Evolutionary conservation across 2,329 filamentous ascomycete species (phyloP), one percentile per base, ranked within the genome.

Genomic region (Penicillium sp.): DNA sequence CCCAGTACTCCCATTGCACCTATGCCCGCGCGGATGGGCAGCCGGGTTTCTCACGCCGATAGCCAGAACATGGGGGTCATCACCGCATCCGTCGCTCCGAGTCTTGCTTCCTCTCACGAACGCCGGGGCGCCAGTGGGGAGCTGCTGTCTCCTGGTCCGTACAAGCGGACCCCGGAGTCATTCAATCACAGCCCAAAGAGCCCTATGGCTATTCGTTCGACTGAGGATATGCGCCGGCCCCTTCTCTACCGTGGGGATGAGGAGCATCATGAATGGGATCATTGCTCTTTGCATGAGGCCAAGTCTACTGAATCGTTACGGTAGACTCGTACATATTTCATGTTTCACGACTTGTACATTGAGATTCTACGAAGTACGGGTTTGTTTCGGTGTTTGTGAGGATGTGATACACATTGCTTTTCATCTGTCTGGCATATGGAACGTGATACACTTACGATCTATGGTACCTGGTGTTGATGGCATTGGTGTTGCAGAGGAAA

Each of bases 221-320:
- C 33, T 45, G 47, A 58, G 6, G 37, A 53, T 6, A 53, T 53
- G 26, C 47, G 30, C n/a, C 12, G 26, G 2, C 56, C 56, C 2
- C 49, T 58, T 19, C 56, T 58, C 22, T 15, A 35, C 5, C 24
- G 50, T 3, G 37, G 37, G 13, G 56, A 58, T 15, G 50, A 53
- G 19, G 50, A 53, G 33, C 17, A 2, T 9, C 56, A 33, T 8
- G 56, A 38, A 6, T 53, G 56, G 56, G 47, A 45, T 26, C 47
- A 10, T 12, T 49, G 24, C 7, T 58, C 56, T 2, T 28, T 58
- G n/a, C 37, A 17, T 8, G 37, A 45, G 19, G 17, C 26, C 26
- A 49, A 51, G 6, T 53, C 47, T 26, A 24, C 22, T 5, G 56
- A 40, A 2, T 42, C 45, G 0, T 12, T 58, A 35, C 33, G 38